phyloP scores from a whole-genome alignment of 768 basidiomycete species.

The Boletus fagicola region DNA sequence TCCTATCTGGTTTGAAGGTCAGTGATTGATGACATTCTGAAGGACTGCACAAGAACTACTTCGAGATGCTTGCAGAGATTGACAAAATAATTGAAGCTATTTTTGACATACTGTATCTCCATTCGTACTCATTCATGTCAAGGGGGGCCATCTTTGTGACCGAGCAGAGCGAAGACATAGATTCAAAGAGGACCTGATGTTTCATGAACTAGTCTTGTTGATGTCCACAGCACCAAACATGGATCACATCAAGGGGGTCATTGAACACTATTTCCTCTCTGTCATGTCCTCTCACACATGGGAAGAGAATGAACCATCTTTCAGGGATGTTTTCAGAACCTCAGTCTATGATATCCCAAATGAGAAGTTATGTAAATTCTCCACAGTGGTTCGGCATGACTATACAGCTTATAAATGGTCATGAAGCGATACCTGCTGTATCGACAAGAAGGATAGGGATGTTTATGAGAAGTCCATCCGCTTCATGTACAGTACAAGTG shows the following conservation, averaged over 20 bases:
- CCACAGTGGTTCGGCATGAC: constrained; percentile 2
- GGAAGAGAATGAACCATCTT: constrained; percentile 12
- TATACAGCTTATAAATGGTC: constrained; percentile 2
- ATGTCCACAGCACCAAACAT: background rate
- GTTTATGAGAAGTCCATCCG: constrained; percentile 6
- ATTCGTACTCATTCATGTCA: constrained; percentile 12
- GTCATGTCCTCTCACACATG: constrained; percentile 22
- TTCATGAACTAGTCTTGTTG: constrained; percentile 5
- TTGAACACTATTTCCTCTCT: constrained; percentile 8
- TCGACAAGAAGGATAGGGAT: background rate
- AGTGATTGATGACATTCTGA: background rate
- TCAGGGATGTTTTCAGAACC: background rate
- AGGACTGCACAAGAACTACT: constrained; percentile 4
- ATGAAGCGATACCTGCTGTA: constrained; percentile 16
- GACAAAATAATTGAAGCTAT: background rate
- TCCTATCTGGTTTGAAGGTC: background rate
- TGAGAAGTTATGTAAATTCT: constrained; percentile 9
- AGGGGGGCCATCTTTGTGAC: constrained; percentile 4
- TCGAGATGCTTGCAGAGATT: background rate
- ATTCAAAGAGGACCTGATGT: constrained; percentile 3
- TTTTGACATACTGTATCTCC: constrained; percentile 1
- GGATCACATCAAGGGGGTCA: background rate
- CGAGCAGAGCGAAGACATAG: background rate
- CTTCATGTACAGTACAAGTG: constrained; percentile 18
- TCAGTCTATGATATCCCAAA: constrained; percentile 1